phyloP scores from a whole-genome alignment of 768 basidiomycete genomes.

The Lactarius tabidus region DNA sequence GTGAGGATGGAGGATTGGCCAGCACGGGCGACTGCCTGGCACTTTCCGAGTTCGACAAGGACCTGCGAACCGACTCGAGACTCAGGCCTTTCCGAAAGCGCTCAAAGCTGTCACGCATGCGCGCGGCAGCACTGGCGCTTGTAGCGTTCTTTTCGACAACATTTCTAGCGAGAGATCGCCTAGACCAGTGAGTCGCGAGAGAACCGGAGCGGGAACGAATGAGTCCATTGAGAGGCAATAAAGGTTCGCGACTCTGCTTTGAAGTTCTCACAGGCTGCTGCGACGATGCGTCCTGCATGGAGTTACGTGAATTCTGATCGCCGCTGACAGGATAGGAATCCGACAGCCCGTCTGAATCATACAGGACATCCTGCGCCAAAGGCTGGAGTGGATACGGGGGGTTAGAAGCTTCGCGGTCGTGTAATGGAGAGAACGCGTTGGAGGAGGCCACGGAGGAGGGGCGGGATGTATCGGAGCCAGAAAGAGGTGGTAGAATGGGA shows the following conservation, averaged over 20 bases:
- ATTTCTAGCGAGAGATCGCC: constrained; percentile 26
- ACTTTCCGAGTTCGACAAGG: constrained; percentile 26
- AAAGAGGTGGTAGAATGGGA: constrained; percentile 47
- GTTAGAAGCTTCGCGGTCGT: constrained; percentile 7
- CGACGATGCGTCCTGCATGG: constrained; percentile 32
- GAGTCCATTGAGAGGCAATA: constrained; percentile 53
- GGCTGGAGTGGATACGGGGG: constrained; percentile 41
- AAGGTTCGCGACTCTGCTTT: constrained; percentile 70
- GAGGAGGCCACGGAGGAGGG: constrained; percentile 33
- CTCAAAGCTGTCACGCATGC: constrained; percentile 59
- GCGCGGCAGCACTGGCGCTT: constrained; percentile 31
- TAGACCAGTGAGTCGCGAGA: constrained; percentile 28
- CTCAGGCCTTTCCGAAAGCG: constrained; percentile 51
- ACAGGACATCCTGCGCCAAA: constrained; percentile 37
- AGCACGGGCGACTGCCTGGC: constrained; percentile 22
- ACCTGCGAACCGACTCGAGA: constrained; percentile 31
- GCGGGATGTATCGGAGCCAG: constrained; percentile 34
- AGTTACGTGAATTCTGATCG: constrained; percentile 16
- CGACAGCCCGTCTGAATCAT: constrained; percentile 42
- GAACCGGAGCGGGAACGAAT: constrained; percentile 26
- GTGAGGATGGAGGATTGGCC: constrained; percentile 16
- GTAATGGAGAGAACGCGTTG: constrained; percentile 24
- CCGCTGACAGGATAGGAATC: constrained; percentile 21
- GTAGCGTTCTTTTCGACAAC: constrained; percentile 32
- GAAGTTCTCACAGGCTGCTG: constrained; percentile 36